These are phyloP conservation scores for Glycine soja DNA, from an alignment of 306 rosid species.

Conservation along the genomic window DNA sequence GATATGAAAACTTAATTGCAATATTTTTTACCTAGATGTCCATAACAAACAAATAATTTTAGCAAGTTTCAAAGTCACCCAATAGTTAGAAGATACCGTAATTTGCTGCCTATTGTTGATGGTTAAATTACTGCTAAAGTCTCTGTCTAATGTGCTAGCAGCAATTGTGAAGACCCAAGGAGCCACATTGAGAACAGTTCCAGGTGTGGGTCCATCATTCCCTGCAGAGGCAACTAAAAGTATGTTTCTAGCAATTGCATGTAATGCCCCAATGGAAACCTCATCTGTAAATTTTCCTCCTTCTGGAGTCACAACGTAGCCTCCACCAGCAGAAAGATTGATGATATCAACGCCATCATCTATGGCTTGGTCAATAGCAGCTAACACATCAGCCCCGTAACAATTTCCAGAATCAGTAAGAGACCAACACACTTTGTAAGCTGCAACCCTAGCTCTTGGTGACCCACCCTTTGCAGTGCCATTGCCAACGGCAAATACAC, in stretches of 20 bases:
- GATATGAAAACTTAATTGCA: too few relatives aligned
- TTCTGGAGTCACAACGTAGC: too few relatives aligned
- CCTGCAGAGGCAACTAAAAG: slow-evolving; percentile 64
- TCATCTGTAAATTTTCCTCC: slow-evolving; percentile 40
- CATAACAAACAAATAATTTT: too few relatives aligned
- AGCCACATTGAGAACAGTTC: slow-evolving; percentile 46
- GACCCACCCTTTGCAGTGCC: slow-evolving; percentile 83
- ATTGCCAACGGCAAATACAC: slow-evolving; percentile 38
- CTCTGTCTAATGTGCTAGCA: slow-evolving; percentile 66
- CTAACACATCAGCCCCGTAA: slow-evolving; percentile 63
- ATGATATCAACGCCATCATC: slow-evolving; percentile 74
- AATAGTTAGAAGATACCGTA: not conserved
- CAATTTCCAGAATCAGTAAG: slow-evolving; percentile 37
- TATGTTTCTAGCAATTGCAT: slow-evolving; percentile 57
- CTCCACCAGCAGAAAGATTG: slow-evolving; percentile 62
- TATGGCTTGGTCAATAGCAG: slow-evolving; percentile 76
- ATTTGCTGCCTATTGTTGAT: slow-evolving; percentile 38
- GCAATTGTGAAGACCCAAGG: slow-evolving; percentile 71
- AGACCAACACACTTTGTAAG: slow-evolving; percentile 82
- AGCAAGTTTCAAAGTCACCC: too few relatives aligned
- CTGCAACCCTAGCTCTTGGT: slow-evolving; percentile 72
- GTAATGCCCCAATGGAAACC: slow-evolving; percentile 65
- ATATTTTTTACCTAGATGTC: too few relatives aligned
- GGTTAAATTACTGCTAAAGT: slow-evolving; percentile 45
- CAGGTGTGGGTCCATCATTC: slow-evolving; percentile 55